Evolutionary conservation across 305 asterid genomes (phyloP).

Genomic region (Plantago coronopus): DNA sequence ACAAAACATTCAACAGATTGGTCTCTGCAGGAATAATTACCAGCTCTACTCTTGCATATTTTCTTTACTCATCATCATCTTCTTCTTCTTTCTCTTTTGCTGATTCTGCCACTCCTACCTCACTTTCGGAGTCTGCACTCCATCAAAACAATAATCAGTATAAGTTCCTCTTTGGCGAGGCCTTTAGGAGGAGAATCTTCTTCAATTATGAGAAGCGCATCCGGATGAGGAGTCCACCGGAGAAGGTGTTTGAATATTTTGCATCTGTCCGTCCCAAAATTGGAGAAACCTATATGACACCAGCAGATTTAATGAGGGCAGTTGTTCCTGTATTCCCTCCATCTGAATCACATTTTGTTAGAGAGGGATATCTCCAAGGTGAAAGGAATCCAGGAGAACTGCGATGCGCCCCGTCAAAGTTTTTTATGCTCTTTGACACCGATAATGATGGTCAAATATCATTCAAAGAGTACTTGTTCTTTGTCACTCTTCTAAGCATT

Average conservation of each 20-base stretch:
- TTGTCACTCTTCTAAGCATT: constrained; percentile 83
- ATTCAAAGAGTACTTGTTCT: constrained; percentile 85
- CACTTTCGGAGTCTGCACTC: constrained; percentile 18
- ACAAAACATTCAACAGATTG: constrained; percentile 41
- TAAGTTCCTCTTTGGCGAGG: constrained; percentile 70
- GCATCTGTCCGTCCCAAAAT: constrained; percentile 51
- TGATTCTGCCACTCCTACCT: constrained; percentile 28
- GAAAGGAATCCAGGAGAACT: constrained; percentile 84
- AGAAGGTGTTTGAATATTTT: constrained; percentile 90
- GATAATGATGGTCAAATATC: constrained; percentile 81
- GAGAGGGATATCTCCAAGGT: constrained; percentile 89
- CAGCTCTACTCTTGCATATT: constrained; percentile 46
- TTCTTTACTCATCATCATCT: constrained; percentile 34
- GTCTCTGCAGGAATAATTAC: constrained; percentile 56
- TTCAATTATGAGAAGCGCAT: constrained; percentile 88
- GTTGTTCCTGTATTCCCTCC: constrained; percentile 96
- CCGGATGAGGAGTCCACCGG: constrained; percentile 92
- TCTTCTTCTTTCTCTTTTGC: constrained; percentile 39
- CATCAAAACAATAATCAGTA: constrained; percentile 23
- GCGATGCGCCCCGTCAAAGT: constrained; percentile 73
- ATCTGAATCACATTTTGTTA: constrained; percentile 74
- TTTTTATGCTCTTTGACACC: constrained; percentile 90
- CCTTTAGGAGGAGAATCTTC: constrained; percentile 58
- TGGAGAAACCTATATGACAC: constrained; percentile 79
- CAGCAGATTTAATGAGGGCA: constrained; percentile 94